Conservation (phyloP, 305 asterid genomes). For the Lippia alba region DNA sequence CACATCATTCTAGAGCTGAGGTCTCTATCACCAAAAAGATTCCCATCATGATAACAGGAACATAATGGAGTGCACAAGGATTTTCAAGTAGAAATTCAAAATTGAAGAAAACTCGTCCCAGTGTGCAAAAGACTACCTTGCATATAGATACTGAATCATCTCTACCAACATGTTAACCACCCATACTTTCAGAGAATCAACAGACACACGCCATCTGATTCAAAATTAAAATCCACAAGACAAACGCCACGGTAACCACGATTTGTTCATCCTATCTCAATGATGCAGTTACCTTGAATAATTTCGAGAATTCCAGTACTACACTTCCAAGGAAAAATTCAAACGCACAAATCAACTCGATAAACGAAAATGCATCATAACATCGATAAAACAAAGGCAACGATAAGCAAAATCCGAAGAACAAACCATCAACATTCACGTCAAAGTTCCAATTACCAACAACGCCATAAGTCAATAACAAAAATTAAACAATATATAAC, state of each 20-base stretch:
- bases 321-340: background rate
- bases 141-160: background rate
- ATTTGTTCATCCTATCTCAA: conserved; percentile 20
- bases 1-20: too few relatives aligned
- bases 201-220: background rate
- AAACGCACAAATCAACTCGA: conserved; percentile 4
- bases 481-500: background rate
- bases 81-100: background rate
- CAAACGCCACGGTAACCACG: conserved; percentile 11
- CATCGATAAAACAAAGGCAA: background rate
- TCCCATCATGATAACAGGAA: background rate
- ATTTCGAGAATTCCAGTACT: background rate
- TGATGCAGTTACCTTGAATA: background rate
- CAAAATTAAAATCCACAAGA: background rate
- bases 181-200: background rate
- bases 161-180: background rate
- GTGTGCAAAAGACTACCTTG: background rate
- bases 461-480: background rate
- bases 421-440: background rate
- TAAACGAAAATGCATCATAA: background rate
- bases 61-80: background rate
- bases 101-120: background rate
- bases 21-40: background rate
- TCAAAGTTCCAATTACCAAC: conserved; percentile 7
- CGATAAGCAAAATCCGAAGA: background rate